phyloP scores from a whole-genome alignment of 2,329 filamentous ascomycete species.

The Trichoderma koningii region DNA sequence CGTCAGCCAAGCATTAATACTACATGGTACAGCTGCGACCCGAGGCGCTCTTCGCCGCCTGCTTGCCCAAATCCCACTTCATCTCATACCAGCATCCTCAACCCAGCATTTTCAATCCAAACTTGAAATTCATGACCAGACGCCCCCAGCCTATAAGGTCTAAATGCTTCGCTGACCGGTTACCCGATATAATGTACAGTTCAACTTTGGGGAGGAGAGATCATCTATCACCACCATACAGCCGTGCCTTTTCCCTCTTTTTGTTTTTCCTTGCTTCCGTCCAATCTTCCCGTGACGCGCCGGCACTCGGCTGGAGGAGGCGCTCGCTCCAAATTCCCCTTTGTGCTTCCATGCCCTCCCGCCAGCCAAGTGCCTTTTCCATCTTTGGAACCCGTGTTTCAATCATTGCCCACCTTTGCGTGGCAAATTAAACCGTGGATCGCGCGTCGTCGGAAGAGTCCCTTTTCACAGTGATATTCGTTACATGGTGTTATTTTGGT shows the following conservation, averaged over 20 bases:
- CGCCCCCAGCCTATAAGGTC: constrained; percentile 43
- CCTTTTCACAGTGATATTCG: constrained; percentile 15
- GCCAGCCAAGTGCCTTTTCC: constrained; percentile 1
- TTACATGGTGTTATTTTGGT: constrained; percentile 15
- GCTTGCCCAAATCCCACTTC: neutral
- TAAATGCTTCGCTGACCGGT: constrained; percentile 48
- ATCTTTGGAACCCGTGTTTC: neutral
- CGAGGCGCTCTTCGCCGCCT: neutral
- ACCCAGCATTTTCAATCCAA: constrained; percentile 12
- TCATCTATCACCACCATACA: constrained; percentile 47
- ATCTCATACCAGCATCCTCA: neutral
- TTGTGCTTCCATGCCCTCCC: constrained; percentile 1
- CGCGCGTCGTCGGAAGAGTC: constrained; percentile 12
- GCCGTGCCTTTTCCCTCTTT: neutral
- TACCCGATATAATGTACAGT: constrained; percentile 54
- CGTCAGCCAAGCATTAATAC: neutral
- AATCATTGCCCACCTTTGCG: neutral
- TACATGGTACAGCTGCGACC: neutral
- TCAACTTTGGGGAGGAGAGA: constrained; percentile 54
- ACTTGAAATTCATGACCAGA: constrained; percentile 28
- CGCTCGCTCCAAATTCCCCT: neutral
- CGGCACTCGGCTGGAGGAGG: constrained; percentile 2
- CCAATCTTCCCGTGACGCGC: constrained; percentile 31
- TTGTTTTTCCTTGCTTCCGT: constrained; percentile 9
- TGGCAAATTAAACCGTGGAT: constrained; percentile 24